Evolutionary conservation across 306 rosid species (phyloP).

Genomic region (Lathyrus sativus): DNA sequence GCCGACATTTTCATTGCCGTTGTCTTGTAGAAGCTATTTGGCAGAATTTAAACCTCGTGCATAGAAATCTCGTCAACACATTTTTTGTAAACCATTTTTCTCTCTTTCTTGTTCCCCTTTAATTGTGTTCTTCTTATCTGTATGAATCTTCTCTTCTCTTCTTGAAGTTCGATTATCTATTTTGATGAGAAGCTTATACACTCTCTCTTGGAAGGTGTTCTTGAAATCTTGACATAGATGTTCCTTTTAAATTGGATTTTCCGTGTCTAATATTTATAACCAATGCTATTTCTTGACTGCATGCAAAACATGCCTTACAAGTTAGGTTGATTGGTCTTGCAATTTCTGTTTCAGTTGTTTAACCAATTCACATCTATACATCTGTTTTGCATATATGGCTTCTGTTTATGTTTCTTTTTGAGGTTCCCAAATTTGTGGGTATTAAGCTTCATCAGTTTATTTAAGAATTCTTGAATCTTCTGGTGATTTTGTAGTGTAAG

Average conservation of each 20-base stretch:
- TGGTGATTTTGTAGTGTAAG: constrained; percentile 70
- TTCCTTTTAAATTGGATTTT: constrained; percentile 31
- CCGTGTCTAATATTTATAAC: constrained; percentile 5
- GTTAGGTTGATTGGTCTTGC: constrained; percentile 17
- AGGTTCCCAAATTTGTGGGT: constrained; percentile 31
- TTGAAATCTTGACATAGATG: neutral
- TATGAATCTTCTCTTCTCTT: constrained; percentile 1
- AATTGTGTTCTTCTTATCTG: constrained; percentile 20
- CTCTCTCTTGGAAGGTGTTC: constrained; percentile 16
- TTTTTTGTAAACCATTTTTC: constrained; percentile 11
- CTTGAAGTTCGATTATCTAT: constrained; percentile 16
- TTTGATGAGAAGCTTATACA: neutral
- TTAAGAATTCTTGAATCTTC: constrained; percentile 29
- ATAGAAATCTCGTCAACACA: neutral
- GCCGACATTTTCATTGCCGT: constrained; percentile 20
- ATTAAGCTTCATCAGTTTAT: constrained; percentile 23
- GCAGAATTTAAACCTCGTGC: constrained; percentile 13
- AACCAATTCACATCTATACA: neutral
- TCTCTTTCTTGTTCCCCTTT: constrained; percentile 10
- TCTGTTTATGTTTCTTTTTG: constrained; percentile 2
- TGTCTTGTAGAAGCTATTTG: constrained; percentile 18
- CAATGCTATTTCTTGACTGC: constrained; percentile 28
- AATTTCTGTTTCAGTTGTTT: constrained; percentile 30
- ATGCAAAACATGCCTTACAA: neutral
- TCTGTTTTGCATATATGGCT: constrained; percentile 24